Conservation (phyloP, 257 asterid genomes). For the Vinca minor region DNA sequence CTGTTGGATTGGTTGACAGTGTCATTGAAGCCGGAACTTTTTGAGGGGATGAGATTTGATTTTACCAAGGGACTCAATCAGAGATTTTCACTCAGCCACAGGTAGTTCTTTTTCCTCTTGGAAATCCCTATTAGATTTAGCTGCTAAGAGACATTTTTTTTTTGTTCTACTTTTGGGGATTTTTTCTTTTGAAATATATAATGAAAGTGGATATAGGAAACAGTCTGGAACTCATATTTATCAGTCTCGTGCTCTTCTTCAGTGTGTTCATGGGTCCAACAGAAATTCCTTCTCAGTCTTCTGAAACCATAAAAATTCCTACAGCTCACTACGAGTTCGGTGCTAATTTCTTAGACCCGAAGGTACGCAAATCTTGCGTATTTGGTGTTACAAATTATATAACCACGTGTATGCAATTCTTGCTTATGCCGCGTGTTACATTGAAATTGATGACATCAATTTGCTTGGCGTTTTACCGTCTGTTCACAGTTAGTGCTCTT, state of each 20-base stretch:
- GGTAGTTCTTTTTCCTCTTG: conserved; percentile 40
- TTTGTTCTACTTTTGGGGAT: not conserved
- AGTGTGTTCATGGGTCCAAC: conserved; percentile 97
- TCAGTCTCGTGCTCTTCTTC: conserved; percentile 18
- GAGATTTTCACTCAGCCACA: conserved; percentile 86
- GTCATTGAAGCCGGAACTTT: conserved; percentile 97
- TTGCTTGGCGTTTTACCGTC: conserved; percentile 8
- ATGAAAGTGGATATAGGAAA: not conserved
- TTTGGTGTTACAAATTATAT: conserved; percentile 69
- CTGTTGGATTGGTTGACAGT: conserved; percentile 43
- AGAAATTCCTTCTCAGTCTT: conserved; percentile 83
- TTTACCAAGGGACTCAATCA: conserved; percentile 88
- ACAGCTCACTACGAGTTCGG: conserved; percentile 93
- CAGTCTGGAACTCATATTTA: not conserved
- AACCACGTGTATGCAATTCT: conserved; percentile 34
- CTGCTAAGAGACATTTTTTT: not conserved
- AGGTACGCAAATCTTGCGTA: conserved; percentile 18
- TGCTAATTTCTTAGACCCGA: conserved; percentile 83
- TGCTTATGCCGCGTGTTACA: conserved; percentile 1
- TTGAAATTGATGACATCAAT: not conserved
- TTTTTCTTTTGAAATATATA: not conserved
- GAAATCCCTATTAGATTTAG: not conserved
- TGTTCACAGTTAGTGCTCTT: conserved; percentile 77
- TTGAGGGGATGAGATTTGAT: conserved; percentile 97
- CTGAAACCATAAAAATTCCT: conserved; percentile 80